A percentile compares a stretch with the other conserved stretches of the same genome.
Conservation (phyloP, 164 flowering plant species). For the Protea cynaroides region DNA sequence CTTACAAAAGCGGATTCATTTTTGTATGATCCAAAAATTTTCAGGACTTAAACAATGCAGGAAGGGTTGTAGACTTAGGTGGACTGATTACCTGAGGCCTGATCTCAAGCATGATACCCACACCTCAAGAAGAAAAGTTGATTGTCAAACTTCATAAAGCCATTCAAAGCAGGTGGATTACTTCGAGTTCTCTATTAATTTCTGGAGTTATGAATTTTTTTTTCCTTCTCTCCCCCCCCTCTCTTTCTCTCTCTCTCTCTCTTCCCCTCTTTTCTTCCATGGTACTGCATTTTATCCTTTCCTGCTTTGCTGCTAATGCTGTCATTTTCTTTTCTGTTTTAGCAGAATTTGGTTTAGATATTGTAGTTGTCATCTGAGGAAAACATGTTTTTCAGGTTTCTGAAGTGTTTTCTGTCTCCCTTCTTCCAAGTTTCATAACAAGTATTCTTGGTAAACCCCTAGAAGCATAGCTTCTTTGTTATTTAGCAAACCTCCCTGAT, state of each 20-base stretch:
- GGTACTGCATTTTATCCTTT: neutral
- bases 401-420: no score
- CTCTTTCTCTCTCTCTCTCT: no score
- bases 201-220: neutral
- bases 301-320: neutral
- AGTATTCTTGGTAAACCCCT: no score
- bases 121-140: slow-evolving; percentile 73
- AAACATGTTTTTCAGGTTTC: slow-evolving; percentile 2
- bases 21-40: neutral
- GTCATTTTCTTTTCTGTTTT: neutral
- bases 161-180: slow-evolving; percentile 74
- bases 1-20: neutral
- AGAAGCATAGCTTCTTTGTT: no score
- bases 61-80: slow-evolving; percentile 76
- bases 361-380: neutral
- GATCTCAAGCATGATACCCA: slow-evolving; percentile 62
- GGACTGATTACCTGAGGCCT: slow-evolving; percentile 71
- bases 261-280: neutral
- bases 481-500: no score
- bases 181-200: neutral
- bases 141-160: slow-evolving; percentile 65
- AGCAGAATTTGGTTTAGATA: neutral
- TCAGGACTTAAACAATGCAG: slow-evolving; percentile 79
- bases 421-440: no score
- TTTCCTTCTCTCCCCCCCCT: neutral